phyloP scores from a whole-genome alignment of 768 basidiomycete genomes.

The Tylopilus felleus region DNA sequence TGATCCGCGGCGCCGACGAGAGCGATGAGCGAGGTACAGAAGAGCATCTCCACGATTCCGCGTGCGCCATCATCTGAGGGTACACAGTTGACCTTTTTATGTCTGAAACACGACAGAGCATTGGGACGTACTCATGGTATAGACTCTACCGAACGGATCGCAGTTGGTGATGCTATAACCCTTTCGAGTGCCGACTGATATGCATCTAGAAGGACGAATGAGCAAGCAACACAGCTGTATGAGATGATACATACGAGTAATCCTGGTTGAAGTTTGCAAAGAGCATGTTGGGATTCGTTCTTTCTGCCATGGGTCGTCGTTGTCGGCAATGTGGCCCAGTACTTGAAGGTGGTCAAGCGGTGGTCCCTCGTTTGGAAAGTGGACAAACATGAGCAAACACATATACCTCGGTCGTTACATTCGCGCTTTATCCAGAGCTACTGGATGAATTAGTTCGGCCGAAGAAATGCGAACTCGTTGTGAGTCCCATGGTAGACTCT shows the following conservation, averaged over 20 bases:
- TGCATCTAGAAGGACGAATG: conserved; percentile 50
- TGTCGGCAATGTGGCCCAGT: conserved; percentile 1
- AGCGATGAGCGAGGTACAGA: conserved; percentile 97
- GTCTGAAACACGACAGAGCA: background rate
- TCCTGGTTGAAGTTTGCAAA: conserved; percentile 99
- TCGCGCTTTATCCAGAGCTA: no score
- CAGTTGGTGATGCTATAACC: conserved; percentile 98
- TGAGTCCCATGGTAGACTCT: no score
- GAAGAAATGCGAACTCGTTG: no score
- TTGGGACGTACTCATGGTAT: conserved; percentile 83
- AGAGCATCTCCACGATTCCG: conserved; percentile 98
- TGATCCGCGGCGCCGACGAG: conserved; percentile 95
- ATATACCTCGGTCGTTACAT: background rate
- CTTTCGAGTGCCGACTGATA: conserved; percentile 91
- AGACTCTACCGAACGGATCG: conserved; percentile 95
- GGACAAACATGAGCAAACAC: conserved; percentile 18
- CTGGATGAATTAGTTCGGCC: no score
- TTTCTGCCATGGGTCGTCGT: conserved; percentile 35
- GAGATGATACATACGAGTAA: conserved; percentile 62
- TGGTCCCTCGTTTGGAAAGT: conserved; percentile 8
- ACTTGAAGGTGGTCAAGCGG: background rate
- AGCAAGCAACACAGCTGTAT: background rate
- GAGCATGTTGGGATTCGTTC: conserved; percentile 53
- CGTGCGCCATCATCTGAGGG: conserved; percentile 82
- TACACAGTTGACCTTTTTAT: background rate